A percentile compares a stretch with the other conserved stretches of the same genome.
Conservation (phyloP, 495 filamentous ascomycete species). For the Tuber borchii region DNA sequence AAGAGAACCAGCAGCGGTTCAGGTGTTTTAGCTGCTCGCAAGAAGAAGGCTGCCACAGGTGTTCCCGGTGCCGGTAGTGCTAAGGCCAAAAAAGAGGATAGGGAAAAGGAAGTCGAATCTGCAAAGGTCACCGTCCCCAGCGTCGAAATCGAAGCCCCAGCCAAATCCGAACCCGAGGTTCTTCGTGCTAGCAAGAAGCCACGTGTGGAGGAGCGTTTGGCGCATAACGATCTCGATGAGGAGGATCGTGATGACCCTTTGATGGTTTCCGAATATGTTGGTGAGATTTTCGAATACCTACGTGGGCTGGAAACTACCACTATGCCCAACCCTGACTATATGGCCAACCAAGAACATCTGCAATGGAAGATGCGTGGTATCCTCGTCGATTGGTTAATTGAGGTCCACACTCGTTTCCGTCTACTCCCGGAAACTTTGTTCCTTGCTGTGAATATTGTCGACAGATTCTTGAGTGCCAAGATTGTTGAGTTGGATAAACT, state of each 20-base stretch:
- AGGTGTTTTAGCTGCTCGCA: slow-evolving; percentile 38
- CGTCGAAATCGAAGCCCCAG: slow-evolving; percentile 32
- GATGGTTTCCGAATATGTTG: slow-evolving; percentile 96
- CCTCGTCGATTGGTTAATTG: slow-evolving; percentile 95
- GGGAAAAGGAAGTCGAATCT: slow-evolving; percentile 24
- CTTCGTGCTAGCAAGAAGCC: slow-evolving; percentile 28
- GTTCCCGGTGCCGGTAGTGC: slow-evolving; percentile 11
- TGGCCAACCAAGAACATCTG: slow-evolving; percentile 83
- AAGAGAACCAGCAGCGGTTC: slow-evolving; percentile 38
- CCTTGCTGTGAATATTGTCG: slow-evolving; percentile 94
- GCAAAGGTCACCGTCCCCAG: slow-evolving; percentile 21
- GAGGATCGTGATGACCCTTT: slow-evolving; percentile 89
- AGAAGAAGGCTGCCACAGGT: slow-evolving; percentile 33
- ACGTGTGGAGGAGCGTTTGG: slow-evolving; percentile 31
- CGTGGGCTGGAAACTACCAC: slow-evolving; percentile 76
- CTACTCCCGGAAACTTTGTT: slow-evolving; percentile 97
- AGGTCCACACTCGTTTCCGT: slow-evolving; percentile 94
- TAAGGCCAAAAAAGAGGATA: slow-evolving; percentile 35
- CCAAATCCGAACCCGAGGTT: slow-evolving; percentile 40
- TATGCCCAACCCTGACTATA: slow-evolving; percentile 85
- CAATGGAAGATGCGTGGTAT: slow-evolving; percentile 99
- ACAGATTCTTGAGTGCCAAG: slow-evolving; percentile 90
- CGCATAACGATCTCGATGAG: slow-evolving; percentile 59
- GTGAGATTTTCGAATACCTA: slow-evolving; percentile 96
- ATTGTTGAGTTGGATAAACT: slow-evolving; percentile 90